phyloP scores from a whole-genome alignment of 192 early-diverging fungal species.

The Backusella psychrophila region DNA sequence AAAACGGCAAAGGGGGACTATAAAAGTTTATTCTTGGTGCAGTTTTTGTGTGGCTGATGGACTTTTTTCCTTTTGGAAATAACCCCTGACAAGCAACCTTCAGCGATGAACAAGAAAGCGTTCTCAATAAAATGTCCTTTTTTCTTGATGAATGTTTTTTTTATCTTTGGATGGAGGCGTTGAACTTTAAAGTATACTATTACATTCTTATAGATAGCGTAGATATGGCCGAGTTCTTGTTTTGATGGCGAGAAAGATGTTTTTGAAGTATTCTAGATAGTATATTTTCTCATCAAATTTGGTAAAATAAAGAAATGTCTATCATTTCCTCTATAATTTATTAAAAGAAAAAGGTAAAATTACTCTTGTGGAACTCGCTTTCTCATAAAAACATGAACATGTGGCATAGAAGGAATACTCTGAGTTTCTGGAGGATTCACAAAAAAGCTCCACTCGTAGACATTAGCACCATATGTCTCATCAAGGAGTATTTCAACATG shows the following conservation, averaged over 20 bases:
- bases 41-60: neutral
- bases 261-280: neutral
- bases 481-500: conserved; percentile 4
- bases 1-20: neutral
- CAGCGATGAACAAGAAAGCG: neutral
- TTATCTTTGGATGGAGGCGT: neutral
- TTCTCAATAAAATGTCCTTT: neutral
- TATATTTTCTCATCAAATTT: neutral
- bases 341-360: neutral
- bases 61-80: neutral
- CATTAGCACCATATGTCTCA: neutral
- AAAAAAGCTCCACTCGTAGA: conserved; percentile 19
- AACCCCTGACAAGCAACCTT: neutral
- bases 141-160: neutral
- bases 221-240: neutral
- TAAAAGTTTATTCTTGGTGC: neutral
- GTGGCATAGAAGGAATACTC: conserved; percentile 19
- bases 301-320: neutral
- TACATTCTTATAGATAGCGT: neutral
- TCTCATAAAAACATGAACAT: conserved; percentile 25
- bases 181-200: neutral
- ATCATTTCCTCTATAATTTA: neutral
- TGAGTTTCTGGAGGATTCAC: conserved; percentile 22
- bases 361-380: neutral
- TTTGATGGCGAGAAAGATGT: no score